Evolutionary conservation across 1,284 basidiomycete genomes (phyloP), one percentile per base, ranked within the genome.

Genomic region (Violaceomyces palustris): DNA sequence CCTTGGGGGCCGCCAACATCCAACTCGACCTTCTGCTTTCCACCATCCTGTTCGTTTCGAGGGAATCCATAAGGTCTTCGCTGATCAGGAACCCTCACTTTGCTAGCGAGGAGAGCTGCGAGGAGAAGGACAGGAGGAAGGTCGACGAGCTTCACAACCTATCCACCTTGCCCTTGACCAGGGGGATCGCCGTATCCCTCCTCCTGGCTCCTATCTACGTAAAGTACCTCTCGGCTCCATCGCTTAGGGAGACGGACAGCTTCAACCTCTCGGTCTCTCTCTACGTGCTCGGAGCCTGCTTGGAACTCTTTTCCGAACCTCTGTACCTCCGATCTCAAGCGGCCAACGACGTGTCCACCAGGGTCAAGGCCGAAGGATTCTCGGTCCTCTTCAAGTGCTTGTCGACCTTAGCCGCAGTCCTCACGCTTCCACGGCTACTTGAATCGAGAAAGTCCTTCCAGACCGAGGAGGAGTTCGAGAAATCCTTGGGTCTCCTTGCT

Each of bases 21-120:
- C 87, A 89, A 64, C 86, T 91, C 72, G 88, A 91, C 65, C 80
- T 87, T 25, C 74, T 98, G 22, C 81, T 88, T 27, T 87, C 85
- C 52, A 90, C 89, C 11, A 87, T 94, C 61, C 79, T 98, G 28
- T 94, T 97, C 71, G 79, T 97, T 6, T 85, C 86, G 23, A 79
- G 93, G 9, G 94, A 98, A 73, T 92, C 91, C 4, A 81, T 97
- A 1, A 51, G 64, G 1, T 57, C 54, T 5, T 50, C 55, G 10
- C 47, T 64, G 18, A 47, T 61, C 21, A n/a, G n/a, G n/a, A n/a
- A n/a, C n/a, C n/a, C n/a, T n/a, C n/a, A n/a, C n/a, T n/a, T n/a
- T n/a, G n/a, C n/a, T n/a, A n/a, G n/a, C n/a, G n/a, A n/a, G n/a
- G n/a, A n/a, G n/a, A n/a, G n/a, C n/a, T n/a, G n/a, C n/a, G n/a